A percentile compares a stretch with the other conserved stretches of the same genome.
Evolutionary conservation across 169 alveolate species (phyloP).

Genomic region (Plasmodium reichenowi): DNA sequence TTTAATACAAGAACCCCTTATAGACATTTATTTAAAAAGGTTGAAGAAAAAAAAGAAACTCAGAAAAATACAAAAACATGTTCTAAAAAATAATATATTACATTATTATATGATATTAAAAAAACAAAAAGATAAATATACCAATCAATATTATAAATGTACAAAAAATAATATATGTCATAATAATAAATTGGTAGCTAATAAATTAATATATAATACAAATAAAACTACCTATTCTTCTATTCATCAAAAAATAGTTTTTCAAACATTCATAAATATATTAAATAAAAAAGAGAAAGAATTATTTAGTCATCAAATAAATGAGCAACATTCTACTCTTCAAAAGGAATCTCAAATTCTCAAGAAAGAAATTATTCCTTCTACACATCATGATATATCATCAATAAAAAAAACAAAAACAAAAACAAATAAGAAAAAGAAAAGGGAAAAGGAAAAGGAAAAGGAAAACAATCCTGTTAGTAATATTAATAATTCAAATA

Average conservation of each 20-base stretch:
- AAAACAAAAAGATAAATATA: constrained; percentile 3
- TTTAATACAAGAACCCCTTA: constrained; percentile 24
- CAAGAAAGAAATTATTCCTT: no score
- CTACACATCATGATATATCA: no score
- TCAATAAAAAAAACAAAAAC: no score
- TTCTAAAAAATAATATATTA: constrained; percentile 15
- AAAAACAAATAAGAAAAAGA: no score
- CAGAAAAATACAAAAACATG: constrained; percentile 21
- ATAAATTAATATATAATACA: not conserved
- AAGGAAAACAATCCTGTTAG: no score
- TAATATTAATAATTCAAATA: no score
- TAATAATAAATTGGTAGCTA: not conserved
- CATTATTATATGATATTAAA: constrained; percentile 40
- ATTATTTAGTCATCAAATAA: not conserved
- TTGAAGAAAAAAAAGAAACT: constrained; percentile 10
- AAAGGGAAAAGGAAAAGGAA: no score
- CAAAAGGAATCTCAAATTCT: no score
- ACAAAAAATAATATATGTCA: constrained; percentile 2
- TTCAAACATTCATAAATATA: not conserved
- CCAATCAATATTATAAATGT: constrained; percentile 7
- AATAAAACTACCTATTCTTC: not conserved
- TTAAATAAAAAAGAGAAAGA: constrained; percentile 31
- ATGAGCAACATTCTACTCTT: no score
- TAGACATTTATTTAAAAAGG: constrained; percentile 1
- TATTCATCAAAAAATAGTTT: constrained; percentile 17